Percentiles rank a stretch among this genome's conserved stretches.
These are phyloP conservation scores for Fusarium sp. DNA, from an alignment of 2,329 filamentous ascomycete species.

Conservation along the genomic window DNA sequence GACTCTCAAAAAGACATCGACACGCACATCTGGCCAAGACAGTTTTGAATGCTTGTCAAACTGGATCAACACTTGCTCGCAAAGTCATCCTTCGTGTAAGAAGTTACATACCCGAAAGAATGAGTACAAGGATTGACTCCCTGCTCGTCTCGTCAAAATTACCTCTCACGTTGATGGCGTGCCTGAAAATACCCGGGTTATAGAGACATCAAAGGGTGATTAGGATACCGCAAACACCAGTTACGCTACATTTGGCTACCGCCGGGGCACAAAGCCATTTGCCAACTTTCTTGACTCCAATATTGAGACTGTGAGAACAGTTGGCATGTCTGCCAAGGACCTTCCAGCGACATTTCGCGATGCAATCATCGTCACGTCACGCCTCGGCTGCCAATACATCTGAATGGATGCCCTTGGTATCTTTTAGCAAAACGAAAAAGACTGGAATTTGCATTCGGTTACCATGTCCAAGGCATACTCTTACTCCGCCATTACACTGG, in stretches of 20 bases:
- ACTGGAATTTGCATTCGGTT: not conserved
- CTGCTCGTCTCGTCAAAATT: conserved; percentile 10
- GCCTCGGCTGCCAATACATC: not conserved
- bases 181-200: not conserved
- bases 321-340: not conserved
- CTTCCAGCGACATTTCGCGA: conserved; percentile 7
- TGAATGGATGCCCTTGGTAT: conserved; percentile 22
- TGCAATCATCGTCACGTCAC: not conserved
- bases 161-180: not conserved
- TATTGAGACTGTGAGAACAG: not conserved
- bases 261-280: not conserved
- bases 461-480: conserved; percentile 17
- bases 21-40: not conserved
- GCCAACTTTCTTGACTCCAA: conserved; percentile 9
- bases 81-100: not conserved
- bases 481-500: not conserved
- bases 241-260: conserved; percentile 13
- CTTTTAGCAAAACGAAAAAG: conserved; percentile 1
- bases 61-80: conserved; percentile 6
- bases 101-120: not conserved
- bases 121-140: not conserved
- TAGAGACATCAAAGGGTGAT: not conserved
- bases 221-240: fast-evolving
- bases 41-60: not conserved
- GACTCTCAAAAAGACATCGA: not conserved